Evolutionary conservation across 2,329 filamentous ascomycete genomes (phyloP), one percentile per base, ranked within the genome.

Genomic region (Aspergillus ruber): DNA sequence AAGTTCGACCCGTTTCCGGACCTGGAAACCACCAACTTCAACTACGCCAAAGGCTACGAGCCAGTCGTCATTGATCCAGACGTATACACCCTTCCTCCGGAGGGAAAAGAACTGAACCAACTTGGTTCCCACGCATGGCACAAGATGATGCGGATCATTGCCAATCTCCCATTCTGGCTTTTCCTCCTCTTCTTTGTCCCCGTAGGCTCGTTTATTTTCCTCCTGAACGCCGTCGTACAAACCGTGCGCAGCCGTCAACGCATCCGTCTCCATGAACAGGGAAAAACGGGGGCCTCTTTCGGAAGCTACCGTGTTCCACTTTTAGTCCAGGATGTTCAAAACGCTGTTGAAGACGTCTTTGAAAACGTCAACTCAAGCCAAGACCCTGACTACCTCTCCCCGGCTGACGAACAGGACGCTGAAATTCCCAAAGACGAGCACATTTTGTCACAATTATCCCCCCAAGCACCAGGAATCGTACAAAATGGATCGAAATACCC

Each of bases 1-100:
- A 83, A 83, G 59, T 86, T 78, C 0, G 88, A 97, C 59, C 90
- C 90, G 0, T 97, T 83, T 61, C 76, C 76, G 0, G 76, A 90
- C 53, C 63, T 86, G 13, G 79, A 84, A 17, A 80, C 78, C 4
- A 65, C 91, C 50, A 81, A 84, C 18, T 73, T 89, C 56, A 88
- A 88, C 61, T 94, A 86, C 58, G 64, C 91, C 1, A 70, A 81
- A 29, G 88, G 84, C 20, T 91, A 88, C 57, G 82, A 84, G 35
- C 76, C 85, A 43, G 83, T 94, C 7, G 76, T 97, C 18, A 69
- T 97, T 15, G 85, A 96, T 56, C 61, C 60, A 4, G 56, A 66
- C 44, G 42, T 56, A 42, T 60, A 61, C 36, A 46, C 62, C 3
- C 47, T 60, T n/a, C 67, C 70, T 12, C 55, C 58, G 2, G 54